Percentiles rank a stretch among this genome's conserved stretches.
These are phyloP conservation scores for Aspergillus bridgeri DNA, from an alignment of 495 filamentous ascomycete species.

Conservation along the genomic window DNA sequence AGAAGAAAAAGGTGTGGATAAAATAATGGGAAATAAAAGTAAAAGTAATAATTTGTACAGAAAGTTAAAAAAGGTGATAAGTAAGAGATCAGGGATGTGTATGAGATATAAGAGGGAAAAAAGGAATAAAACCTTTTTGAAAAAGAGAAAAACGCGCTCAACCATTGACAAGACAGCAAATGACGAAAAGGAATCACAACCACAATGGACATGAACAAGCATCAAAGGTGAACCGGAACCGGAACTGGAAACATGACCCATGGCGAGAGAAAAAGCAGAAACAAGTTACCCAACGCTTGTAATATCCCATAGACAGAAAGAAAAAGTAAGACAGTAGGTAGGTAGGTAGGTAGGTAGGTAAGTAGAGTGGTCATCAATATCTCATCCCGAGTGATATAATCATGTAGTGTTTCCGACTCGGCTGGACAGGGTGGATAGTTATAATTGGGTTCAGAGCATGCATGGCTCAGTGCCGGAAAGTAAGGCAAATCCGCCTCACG, in stretches of 20 bases:
- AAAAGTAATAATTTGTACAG: background rate
- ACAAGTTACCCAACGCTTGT: constrained; percentile 19
- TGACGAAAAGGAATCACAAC: background rate
- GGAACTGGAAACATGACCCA: background rate
- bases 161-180: background rate
- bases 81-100: background rate
- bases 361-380: background rate
- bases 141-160: constrained; percentile 2
- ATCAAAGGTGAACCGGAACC: no score
- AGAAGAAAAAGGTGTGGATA: background rate
- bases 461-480: no score
- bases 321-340: background rate
- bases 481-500: constrained; percentile 21
- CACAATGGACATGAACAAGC: constrained; percentile 1
- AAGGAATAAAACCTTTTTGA: background rate
- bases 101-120: background rate
- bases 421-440: background rate
- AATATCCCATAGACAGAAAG: constrained; percentile 12
- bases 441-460: background rate
- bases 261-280: background rate
- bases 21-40: background rate
- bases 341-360: background rate
- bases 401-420: background rate
- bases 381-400: background rate
- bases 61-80: background rate